Evolutionary conservation across 139 green algal species (phyloP), one percentile per base, ranked within the genome.

Genomic region (Ettlia oleoabundans): DNA sequence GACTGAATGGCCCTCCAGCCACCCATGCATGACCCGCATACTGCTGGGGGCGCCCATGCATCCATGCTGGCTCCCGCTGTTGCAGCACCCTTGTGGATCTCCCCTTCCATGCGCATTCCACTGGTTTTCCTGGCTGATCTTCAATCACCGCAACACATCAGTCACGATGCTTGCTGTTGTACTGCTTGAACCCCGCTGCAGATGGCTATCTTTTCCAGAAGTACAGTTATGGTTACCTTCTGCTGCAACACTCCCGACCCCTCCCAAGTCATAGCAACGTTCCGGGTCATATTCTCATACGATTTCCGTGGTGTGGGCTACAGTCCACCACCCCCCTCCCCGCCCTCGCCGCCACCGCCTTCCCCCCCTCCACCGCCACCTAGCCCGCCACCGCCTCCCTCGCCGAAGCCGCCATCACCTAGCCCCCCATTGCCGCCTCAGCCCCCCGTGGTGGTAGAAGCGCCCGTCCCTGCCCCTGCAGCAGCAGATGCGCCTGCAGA

Each of bases 211-310:
- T 68, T 43, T 35, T 40, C 63, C 8, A 15, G 61, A 7, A 26
- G 9, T 28, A 74, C 78, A 3, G 41, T 84, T 37, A 84, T 68
- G 66, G 47, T 67, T 51, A 84, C 65, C 28, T 84, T 84, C n/a
- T 84, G 78, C 66, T 72, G 51, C 51, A 75, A 82, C 41, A 43
- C 63, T 1, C 42, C 35, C 2, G 10, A 67, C 28, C 64, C 37
- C 5, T 13, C 21, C 15, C 41, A 58, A 21, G 43, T 82, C 32
- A 40, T 76, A 32, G 77, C 42, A 8, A 33, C 42, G 19, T 82
- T 82, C 77, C 64, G 61, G 1, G 77, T 76, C 32, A 82, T 82
- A 41, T 82, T 76, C 43, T 53, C 43, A 9, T 82, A 82, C 22
- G 77, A 62, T 67, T 78, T 55, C 68, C 10, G n/a, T 2, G 68